Evolutionary conservation across 495 filamentous ascomycete genomes (phyloP).

Genomic region (Aspergillus wentii): DNA sequence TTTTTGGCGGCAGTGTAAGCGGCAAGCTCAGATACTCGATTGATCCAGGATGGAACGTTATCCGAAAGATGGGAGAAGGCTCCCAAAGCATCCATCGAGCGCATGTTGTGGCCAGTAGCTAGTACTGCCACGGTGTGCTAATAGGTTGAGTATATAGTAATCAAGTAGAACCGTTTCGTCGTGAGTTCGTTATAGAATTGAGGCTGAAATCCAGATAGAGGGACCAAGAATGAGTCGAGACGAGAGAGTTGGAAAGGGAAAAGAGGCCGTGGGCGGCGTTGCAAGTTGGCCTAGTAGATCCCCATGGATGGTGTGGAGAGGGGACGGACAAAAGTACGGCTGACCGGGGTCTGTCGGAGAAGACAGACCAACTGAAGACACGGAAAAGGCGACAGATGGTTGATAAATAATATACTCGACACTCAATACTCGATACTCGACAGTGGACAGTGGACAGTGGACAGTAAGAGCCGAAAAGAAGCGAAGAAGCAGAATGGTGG

Average conservation of each 20-base stretch:
- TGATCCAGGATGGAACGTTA: slow-evolving; percentile 65
- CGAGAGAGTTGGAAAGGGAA: slow-evolving; percentile 1
- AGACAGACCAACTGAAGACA: too few species aligned
- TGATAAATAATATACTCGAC: too few species aligned
- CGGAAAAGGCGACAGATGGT: too few species aligned
- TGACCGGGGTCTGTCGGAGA: slow-evolving; percentile 1
- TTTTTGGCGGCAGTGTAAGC: slow-evolving; percentile 65
- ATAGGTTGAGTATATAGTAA: too few species aligned
- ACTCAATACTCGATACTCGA: too few species aligned
- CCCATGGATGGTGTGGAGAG: neutral
- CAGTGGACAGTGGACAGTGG: too few species aligned
- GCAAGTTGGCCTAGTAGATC: slow-evolving; percentile 5
- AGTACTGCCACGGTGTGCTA: too few species aligned
- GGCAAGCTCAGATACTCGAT: slow-evolving; percentile 62
- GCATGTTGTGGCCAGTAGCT: too few species aligned
- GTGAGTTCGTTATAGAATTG: slow-evolving; percentile 16
- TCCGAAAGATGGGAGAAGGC: slow-evolving; percentile 52
- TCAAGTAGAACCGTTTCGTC: slow-evolving; percentile 26
- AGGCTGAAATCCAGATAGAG: neutral
- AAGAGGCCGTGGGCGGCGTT: neutral
- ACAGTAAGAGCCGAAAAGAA: neutral
- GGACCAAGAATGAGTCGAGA: neutral
- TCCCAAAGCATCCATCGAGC: slow-evolving; percentile 56
- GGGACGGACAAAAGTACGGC: neutral
- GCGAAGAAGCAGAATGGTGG: neutral